Evolutionary conservation across 257 asterid genomes (phyloP).

Genomic region (Cruciata laevipes): DNA sequence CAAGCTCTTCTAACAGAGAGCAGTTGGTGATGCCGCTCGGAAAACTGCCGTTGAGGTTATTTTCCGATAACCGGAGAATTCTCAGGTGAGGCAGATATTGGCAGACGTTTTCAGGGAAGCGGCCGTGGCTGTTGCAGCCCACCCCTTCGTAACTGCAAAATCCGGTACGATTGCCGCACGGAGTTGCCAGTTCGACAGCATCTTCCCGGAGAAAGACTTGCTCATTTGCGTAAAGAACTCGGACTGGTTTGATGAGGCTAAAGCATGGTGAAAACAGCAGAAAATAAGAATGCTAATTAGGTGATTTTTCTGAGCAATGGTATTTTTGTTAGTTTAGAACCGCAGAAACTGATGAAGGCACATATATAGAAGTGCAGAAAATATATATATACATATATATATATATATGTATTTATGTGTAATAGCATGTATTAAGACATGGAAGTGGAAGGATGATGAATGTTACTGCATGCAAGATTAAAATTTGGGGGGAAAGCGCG

Average conservation of each 20-base stretch:
- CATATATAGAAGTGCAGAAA: too few species aligned
- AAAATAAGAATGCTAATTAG: slow-evolving; percentile 10
- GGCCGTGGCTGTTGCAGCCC: slow-evolving; percentile 47
- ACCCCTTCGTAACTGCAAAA: slow-evolving; percentile 57
- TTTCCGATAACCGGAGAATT: slow-evolving; percentile 41
- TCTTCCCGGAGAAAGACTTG: slow-evolving; percentile 36
- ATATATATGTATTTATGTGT: too few species aligned
- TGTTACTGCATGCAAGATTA: too few species aligned
- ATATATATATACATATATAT: too few species aligned
- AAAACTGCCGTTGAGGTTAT: slow-evolving; percentile 40
- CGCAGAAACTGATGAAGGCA: too few species aligned
- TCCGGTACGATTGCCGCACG: not conserved
- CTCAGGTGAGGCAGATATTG: slow-evolving; percentile 48
- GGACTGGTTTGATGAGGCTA: slow-evolving; percentile 21
- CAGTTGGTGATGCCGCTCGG: slow-evolving; percentile 57
- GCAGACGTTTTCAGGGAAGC: slow-evolving; percentile 51
- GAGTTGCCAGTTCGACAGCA: slow-evolving; percentile 42
- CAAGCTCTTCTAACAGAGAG: slow-evolving; percentile 47
- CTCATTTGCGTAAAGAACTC: slow-evolving; percentile 45
- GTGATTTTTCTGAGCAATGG: too few species aligned
- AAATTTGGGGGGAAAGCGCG: too few species aligned
- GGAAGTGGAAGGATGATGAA: too few species aligned
- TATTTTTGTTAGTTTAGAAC: too few species aligned
- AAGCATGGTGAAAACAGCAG: slow-evolving; percentile 14
- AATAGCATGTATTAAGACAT: too few species aligned